Base-by-base conservation (phyloP, 495 filamentous ascomycete species). In the Aspergillus avenaceus region DNA sequence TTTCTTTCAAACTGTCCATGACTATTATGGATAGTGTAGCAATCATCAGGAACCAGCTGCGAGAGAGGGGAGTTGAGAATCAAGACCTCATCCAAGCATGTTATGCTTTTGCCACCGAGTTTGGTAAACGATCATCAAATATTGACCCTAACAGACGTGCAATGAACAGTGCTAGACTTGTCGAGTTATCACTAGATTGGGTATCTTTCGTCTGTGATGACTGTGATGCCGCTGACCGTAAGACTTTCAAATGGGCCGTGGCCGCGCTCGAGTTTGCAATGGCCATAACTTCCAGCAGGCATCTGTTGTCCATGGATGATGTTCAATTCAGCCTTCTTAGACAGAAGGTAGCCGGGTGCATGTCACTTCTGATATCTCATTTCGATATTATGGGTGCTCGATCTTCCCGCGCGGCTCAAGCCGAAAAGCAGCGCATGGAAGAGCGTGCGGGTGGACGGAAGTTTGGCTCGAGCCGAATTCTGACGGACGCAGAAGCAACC, bases 11-110 rank as follows among this genome's bases (percentile, higher is more conserved):
- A 66, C 75, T 98, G 27, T 96, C 90, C n/a, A 96, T 96, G 70
- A 87, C 91, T 9, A 97, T 97, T 65, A 97, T 98, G 95, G 92
- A 97, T 61, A 96, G 91, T 60, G 93, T 98, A 47, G 90, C 92
- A 56, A 86, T 87, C 44, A 92, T 97, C 52, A 79, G 91, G 45
- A 79, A 84, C 49, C 92, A 97, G 67, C 54, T 76, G 4, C 65
- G 50, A 34, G 90, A 90, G 16, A 77, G 79, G 49, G 87, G 83
- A 2, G 77, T 95, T 38, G 88, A 95, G 48, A 97, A 92, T 61
- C 91, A 95, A 52, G 93, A 98, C 56, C 77, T 98, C 22, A 90
- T 98, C 54, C 93, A 98, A 62, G 95, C 91, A n/a, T 98, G 92
- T 69, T 98, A 97, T 65, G 90, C 93, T 34, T 98, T 97, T 57